phyloP scores from a whole-genome alignment of 108 stramenopile species.

The Aureococcus anophagefferens region DNA sequence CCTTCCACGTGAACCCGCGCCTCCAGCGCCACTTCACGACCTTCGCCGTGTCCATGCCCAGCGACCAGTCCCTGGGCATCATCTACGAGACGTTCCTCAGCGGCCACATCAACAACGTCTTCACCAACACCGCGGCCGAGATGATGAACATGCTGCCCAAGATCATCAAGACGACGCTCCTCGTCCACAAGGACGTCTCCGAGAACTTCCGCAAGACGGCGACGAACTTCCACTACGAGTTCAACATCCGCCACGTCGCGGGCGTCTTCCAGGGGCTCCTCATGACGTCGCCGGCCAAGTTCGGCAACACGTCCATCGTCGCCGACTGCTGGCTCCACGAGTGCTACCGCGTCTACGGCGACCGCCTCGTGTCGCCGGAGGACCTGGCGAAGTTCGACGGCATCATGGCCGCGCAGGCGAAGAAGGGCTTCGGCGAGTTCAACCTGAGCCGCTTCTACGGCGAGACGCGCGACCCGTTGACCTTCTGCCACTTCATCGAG shows the following conservation, averaged over 20 bases:
- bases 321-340: constrained; percentile 61
- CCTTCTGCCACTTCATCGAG: constrained; percentile 59
- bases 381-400: constrained; percentile 44
- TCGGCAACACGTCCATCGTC: constrained; percentile 42
- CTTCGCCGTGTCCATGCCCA: constrained; percentile 54
- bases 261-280: constrained; percentile 61
- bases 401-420: constrained; percentile 38
- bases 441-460: constrained; percentile 46
- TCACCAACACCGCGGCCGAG: constrained; percentile 33
- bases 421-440: constrained; percentile 41
- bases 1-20: constrained; percentile 50
- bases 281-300: constrained; percentile 38
- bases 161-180: constrained; percentile 46
- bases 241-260: constrained; percentile 59
- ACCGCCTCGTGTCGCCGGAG: constrained; percentile 46
- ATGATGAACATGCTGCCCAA: constrained; percentile 24
- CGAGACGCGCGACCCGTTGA: constrained; percentile 45
- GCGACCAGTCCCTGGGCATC: constrained; percentile 44
- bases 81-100: constrained; percentile 54
- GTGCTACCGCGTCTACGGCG: constrained; percentile 57
- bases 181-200: constrained; percentile 46
- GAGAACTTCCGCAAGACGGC: constrained; percentile 53
- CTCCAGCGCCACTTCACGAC: constrained; percentile 59
- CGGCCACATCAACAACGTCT: constrained; percentile 39
- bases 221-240: constrained; percentile 61